Percentiles rank a stretch among this genome's conserved stretches.
phyloP scores from a whole-genome alignment of 306 rosid genomes.

The Luffa acutangula region DNA sequence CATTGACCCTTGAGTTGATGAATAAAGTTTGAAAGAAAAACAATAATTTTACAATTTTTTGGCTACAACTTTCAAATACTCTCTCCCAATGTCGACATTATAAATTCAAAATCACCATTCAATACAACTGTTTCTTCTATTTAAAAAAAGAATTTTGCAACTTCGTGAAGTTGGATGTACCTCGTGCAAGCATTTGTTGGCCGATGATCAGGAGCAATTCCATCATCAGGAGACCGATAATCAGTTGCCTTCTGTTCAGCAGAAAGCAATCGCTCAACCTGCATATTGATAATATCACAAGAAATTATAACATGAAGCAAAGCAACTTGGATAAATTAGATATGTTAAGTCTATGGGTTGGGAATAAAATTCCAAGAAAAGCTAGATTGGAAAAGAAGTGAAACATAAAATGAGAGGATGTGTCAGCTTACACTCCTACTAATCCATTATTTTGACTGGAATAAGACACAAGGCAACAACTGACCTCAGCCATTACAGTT shows the following conservation, averaged over 20 bases:
- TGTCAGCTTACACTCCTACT: neutral
- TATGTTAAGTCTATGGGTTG: neutral
- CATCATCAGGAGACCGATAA: slow-evolving; percentile 87
- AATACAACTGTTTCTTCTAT: neutral
- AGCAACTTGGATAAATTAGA: neutral
- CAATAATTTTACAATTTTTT: neutral
- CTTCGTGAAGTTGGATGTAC: slow-evolving; percentile 24
- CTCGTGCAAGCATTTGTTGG: slow-evolving; percentile 93
- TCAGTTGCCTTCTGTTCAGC: slow-evolving; percentile 95
- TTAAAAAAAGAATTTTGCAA: neutral
- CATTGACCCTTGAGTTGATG: neutral
- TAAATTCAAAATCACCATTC: neutral
- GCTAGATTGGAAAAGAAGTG: neutral
- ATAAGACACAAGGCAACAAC: slow-evolving; percentile 11
- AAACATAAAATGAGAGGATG: neutral
- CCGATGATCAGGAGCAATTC: slow-evolving; percentile 90
- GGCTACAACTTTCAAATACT: neutral
- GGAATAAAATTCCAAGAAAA: neutral
- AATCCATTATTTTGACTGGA: neutral
- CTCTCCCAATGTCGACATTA: neutral
- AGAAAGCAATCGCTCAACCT: slow-evolving; percentile 96
- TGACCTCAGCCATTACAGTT: slow-evolving; percentile 99
- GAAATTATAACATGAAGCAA: neutral
- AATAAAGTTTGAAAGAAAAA: neutral
- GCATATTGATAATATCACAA: slow-evolving; percentile 19